Evolutionary conservation across 177 flowering plant species (phyloP), one percentile per base, ranked within the genome.

Genomic region (Vitis hybrid): DNA sequence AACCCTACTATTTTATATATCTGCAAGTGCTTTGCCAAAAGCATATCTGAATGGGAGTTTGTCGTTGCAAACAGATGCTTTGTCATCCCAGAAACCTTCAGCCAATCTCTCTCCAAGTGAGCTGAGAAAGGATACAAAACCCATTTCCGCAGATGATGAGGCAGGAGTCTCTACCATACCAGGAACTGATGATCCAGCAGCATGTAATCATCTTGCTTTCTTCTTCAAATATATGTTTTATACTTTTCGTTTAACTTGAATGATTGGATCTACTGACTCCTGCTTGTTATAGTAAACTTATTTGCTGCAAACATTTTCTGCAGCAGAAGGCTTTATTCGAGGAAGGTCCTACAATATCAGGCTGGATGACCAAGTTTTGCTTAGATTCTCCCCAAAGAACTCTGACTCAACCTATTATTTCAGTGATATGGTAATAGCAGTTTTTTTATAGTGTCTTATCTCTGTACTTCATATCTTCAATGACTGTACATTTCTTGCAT

Each of bases 301-400:
- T 83, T 82, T 78, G 66, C 28, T 60, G 61, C 64, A 71, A 82
- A 77, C 74, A 75, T 88, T 91, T 80, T 69, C 86, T 88, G 88
- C 98, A 95, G 99, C 93, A 87, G 99, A 95, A 83, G 89, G 96
- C 81, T 90, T 88, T 82, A 76, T 87, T 86, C 85, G 97, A 75
- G 99, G 98, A 77, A 88, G 94, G 77, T 95, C 99, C 63, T 95
- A 93, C 73, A 95, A 95, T 77, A 93, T 95, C 72, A 88, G 95
- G 77, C 81, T 95, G 86, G 99, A 95, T 85, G 93, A 95, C 71
- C 90, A 89, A 82, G 94, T 95, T 78, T 73, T 95, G 79, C 92
- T 95, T 67, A 87, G 94, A 81, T 95, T 93, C 80, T 93, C 96
- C 52, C 99, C 99, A 19, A 95, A 84, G 78, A 93, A 89, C 74